Percentiles rank a stretch among this genome's conserved stretches.
These are phyloP conservation scores for Saccharomycopsis synnaedendra DNA, from an alignment of 805 yeast species.

Conservation along the genomic window DNA sequence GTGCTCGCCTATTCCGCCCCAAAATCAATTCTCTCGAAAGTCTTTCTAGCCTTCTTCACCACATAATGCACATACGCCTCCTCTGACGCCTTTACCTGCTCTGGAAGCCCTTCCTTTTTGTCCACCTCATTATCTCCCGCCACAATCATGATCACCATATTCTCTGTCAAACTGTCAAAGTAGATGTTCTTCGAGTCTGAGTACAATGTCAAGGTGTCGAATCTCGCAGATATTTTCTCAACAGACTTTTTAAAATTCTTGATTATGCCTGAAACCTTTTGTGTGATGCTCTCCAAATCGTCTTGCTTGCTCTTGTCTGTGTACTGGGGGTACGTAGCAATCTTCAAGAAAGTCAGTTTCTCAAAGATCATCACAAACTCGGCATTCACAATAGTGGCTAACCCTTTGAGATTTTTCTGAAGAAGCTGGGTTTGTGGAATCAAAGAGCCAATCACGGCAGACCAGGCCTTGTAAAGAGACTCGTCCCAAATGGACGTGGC, in stretches of 20 bases:
- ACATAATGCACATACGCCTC: conserved; percentile 12
- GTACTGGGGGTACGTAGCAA: conserved; percentile 32
- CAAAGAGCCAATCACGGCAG: conserved; percentile 85
- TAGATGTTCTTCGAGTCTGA: conserved; percentile 35
- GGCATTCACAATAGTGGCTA: conserved; percentile 68
- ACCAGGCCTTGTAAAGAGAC: conserved; percentile 93
- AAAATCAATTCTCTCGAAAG: conserved; percentile 12
- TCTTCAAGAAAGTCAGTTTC: conserved; percentile 80
- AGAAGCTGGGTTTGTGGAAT: conserved; percentile 83
- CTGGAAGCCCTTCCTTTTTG: conserved; percentile 2
- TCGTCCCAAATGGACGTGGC: conserved; percentile 99
- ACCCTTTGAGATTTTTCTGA: conserved; percentile 61
- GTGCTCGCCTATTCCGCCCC: neutral
- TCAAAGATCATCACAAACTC: conserved; percentile 88
- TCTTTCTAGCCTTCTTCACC: conserved; percentile 16
- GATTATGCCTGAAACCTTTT: conserved; percentile 36
- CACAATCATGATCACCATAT: conserved; percentile 36
- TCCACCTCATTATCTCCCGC: conserved; percentile 25
- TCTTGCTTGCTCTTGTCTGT: conserved; percentile 14
- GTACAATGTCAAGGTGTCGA: conserved; percentile 33
- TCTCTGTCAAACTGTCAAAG: conserved; percentile 34
- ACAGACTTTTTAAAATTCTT: conserved; percentile 37
- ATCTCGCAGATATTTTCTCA: conserved; percentile 33
- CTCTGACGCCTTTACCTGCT: conserved; percentile 15
- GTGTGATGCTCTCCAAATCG: conserved; percentile 9